phyloP scores from a whole-genome alignment of 2,329 filamentous ascomycete genomes.

The Akanthomyces dipterigenus region DNA sequence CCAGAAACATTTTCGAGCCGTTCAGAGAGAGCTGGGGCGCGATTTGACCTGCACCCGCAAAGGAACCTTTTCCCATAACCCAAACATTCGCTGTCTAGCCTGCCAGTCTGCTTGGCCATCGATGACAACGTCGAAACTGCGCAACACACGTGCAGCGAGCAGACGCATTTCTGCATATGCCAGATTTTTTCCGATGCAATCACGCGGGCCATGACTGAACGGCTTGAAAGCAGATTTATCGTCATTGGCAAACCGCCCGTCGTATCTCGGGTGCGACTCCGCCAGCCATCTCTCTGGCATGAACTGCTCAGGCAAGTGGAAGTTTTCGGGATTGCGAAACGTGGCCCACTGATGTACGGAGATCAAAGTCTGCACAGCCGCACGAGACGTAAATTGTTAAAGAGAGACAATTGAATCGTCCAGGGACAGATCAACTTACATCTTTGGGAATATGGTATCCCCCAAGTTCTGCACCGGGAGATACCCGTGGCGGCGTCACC shows the following conservation, averaged over 20 bases:
- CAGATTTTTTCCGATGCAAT: constrained; percentile 34
- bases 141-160: constrained; percentile 37
- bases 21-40: background rate
- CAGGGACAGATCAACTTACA: constrained; percentile 19
- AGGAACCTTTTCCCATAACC: constrained; percentile 17
- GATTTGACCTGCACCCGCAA: constrained; percentile 11
- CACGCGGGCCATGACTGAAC: constrained; percentile 31
- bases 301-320: constrained; percentile 37
- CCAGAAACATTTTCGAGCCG: too few species aligned
- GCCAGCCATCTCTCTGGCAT: constrained; percentile 40
- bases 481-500: constrained; percentile 23
- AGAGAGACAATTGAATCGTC: too few species aligned
- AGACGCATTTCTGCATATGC: constrained; percentile 43
- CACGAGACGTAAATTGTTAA: too few species aligned
- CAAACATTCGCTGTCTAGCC: constrained; percentile 13
- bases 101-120: constrained; percentile 18
- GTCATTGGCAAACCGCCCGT: constrained; percentile 33
- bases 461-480: constrained; percentile 26
- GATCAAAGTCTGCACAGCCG: constrained; percentile 16
- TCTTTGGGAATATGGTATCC: constrained; percentile 27
- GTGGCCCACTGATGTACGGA: constrained; percentile 37
- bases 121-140: constrained; percentile 37
- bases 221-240: constrained; percentile 28
- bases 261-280: constrained; percentile 22
- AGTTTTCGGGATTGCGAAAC: constrained; percentile 36